A percentile compares a stretch with the other conserved stretches of the same genome.
Evolutionary conservation across 352 stramenopile genomes (phyloP).

Genomic region (Thalassiosira exigua): DNA sequence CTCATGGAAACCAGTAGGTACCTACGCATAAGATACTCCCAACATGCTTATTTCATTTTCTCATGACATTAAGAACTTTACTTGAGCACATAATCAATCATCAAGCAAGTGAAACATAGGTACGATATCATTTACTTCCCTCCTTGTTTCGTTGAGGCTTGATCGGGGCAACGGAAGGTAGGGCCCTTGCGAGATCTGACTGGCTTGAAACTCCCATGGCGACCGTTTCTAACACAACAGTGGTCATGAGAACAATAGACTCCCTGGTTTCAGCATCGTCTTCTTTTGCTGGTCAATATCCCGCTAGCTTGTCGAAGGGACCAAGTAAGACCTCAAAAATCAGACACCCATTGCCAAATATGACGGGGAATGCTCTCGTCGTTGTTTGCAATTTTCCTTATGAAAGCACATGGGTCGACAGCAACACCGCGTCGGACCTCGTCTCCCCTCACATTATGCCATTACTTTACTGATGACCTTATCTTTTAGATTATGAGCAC

Average conservation of each 20-base stretch:
- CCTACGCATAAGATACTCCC: too few relatives aligned
- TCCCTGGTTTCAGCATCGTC: constrained; percentile 14
- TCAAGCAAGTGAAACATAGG: too few relatives aligned
- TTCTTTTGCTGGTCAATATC: not conserved
- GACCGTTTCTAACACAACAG: constrained; percentile 43
- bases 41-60: too few relatives aligned
- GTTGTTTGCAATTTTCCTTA: constrained; percentile 40
- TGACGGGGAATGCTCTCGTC: constrained; percentile 19
- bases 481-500: too few relatives aligned
- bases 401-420: constrained; percentile 51
- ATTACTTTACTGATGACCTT: too few relatives aligned
- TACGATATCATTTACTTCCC: too few relatives aligned
- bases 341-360: constrained; percentile 21
- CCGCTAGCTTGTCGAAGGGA: constrained; percentile 27
- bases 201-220: constrained; percentile 30
- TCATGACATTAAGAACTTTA: too few relatives aligned
- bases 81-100: too few relatives aligned
- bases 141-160: too few relatives aligned
- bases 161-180: too few relatives aligned
- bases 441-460: constrained; percentile 6
- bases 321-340: constrained; percentile 24
- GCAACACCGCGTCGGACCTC: constrained; percentile 20
- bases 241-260: constrained; percentile 22
- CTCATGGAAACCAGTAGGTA: too few relatives aligned
- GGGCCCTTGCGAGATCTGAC: constrained; percentile 39